Conservation (phyloP, 2,329 filamentous ascomycete species). For the Verticillium zaregamsianum region DNA sequence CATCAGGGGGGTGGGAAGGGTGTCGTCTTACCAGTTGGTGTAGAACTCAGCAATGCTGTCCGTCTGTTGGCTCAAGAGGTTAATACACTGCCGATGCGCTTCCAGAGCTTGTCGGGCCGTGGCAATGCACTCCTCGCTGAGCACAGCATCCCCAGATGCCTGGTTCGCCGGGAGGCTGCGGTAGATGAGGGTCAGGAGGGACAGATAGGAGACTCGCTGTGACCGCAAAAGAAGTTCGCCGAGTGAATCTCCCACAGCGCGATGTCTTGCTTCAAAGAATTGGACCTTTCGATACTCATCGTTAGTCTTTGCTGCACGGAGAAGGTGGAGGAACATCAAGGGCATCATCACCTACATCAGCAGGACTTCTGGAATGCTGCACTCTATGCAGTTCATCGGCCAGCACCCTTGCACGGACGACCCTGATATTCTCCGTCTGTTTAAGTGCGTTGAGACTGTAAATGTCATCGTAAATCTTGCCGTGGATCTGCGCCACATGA, state of each 20-base stretch:
- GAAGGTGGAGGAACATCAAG: background rate
- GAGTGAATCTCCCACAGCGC: conserved; percentile 6
- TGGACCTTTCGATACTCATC: background rate
- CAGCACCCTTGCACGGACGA: conserved; percentile 6
- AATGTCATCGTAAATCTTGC: conserved; percentile 20
- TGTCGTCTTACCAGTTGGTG: background rate
- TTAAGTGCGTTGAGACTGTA: conserved; percentile 20
- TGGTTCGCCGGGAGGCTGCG: conserved; percentile 15
- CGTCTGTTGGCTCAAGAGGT: background rate
- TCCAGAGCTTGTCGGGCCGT: conserved; percentile 15
- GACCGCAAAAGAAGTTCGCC: conserved; percentile 13
- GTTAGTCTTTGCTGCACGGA: background rate
- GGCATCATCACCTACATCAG: background rate
- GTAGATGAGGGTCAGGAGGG: conserved; percentile 20
- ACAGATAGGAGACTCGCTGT: conserved; percentile 15
- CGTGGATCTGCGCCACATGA: conserved; percentile 14
- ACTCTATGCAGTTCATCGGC: background rate
- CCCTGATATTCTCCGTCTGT: conserved; percentile 12
- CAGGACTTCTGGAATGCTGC: background rate
- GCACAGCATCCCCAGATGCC: conserved; percentile 9
- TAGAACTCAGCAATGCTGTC: conserved; percentile 8
- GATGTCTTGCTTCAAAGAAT: background rate
- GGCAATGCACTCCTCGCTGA: conserved; percentile 18
- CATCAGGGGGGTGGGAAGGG: too few relatives aligned
- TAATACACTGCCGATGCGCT: conserved; percentile 15